phyloP scores from a whole-genome alignment of 2,329 filamentous ascomycete species.

The Cladosporium austrohemisphaericum region DNA sequence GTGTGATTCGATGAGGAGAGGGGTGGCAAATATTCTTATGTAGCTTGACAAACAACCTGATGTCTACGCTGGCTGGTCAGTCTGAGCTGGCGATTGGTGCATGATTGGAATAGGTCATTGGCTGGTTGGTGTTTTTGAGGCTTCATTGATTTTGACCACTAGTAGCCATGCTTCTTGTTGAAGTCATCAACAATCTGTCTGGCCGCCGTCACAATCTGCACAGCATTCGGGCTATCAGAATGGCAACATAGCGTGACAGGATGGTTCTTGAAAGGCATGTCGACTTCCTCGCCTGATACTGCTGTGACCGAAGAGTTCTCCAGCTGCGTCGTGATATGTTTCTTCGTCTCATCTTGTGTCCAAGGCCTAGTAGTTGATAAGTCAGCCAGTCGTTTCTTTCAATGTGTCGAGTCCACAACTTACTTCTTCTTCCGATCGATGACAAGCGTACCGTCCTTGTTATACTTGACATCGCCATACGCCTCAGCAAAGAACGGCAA shows the following conservation, averaged over 20 bases:
- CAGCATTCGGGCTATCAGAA: constrained; percentile 42
- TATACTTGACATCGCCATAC: constrained; percentile 54
- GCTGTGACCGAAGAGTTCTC: constrained; percentile 40
- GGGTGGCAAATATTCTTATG: too few species aligned
- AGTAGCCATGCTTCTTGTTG: constrained; percentile 31
- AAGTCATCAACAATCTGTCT: constrained; percentile 42
- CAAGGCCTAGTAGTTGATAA: constrained; percentile 32
- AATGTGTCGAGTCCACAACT: background rate
- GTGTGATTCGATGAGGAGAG: background rate
- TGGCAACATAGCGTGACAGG: constrained; percentile 44
- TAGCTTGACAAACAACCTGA: too few species aligned
- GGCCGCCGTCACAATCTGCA: constrained; percentile 43
- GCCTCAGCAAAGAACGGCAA: constrained; percentile 53
- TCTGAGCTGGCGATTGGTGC: too few species aligned
- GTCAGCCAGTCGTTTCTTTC: background rate
- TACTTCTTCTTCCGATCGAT: constrained; percentile 58
- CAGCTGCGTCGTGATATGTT: constrained; percentile 40
- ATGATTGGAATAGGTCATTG: too few species aligned
- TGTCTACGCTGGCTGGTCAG: too few species aligned
- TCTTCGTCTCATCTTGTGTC: constrained; percentile 40
- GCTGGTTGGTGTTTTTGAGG: too few species aligned
- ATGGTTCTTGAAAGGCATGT: constrained; percentile 41
- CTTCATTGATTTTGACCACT: constrained; percentile 3
- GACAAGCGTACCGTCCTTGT: constrained; percentile 47
- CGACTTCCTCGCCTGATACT: constrained; percentile 40